Evolutionary conservation across 805 yeast species (phyloP).

Genomic region (Cyberlindnera japonica): DNA sequence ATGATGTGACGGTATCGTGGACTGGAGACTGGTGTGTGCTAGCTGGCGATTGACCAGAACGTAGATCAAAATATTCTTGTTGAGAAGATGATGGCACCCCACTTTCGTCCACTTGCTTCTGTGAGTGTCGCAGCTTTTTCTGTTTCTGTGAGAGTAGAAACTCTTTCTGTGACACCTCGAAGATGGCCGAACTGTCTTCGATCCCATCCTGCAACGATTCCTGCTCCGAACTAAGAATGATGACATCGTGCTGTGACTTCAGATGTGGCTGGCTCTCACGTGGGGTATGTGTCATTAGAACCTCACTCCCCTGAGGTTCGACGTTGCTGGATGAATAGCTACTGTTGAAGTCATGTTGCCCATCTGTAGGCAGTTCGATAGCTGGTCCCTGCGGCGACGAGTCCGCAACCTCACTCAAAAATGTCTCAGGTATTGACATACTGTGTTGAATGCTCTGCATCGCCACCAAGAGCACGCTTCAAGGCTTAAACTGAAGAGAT

Average conservation of each 20-base stretch:
- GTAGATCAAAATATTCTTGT: slow-evolving; percentile 9
- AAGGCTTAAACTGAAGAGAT: not conserved
- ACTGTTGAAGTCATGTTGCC: slow-evolving; percentile 6
- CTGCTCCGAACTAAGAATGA: slow-evolving; percentile 4
- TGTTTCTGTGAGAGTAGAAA: slow-evolving; percentile 14
- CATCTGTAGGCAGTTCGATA: slow-evolving; percentile 16
- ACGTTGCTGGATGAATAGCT: slow-evolving; percentile 1
- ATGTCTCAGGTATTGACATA: slow-evolving; percentile 5
- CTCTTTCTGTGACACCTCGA: slow-evolving; percentile 17
- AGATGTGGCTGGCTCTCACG: not conserved
- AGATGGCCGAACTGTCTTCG: slow-evolving; percentile 8
- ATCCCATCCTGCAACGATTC: slow-evolving; percentile 1
- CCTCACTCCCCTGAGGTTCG: not conserved
- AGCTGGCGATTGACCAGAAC: slow-evolving; percentile 18
- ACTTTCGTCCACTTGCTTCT: not conserved
- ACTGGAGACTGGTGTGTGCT: too few species aligned
- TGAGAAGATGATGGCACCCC: slow-evolving; percentile 3
- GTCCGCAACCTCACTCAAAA: slow-evolving; percentile 9
- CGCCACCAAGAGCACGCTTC: not conserved
- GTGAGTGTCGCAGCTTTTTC: not conserved
- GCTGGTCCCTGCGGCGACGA: slow-evolving; percentile 22
- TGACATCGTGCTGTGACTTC: not conserved
- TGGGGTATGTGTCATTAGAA: not conserved
- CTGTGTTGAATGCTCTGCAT: not conserved
- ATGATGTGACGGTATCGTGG: too few species aligned